phyloP scores from a whole-genome alignment of 2,329 filamentous ascomycete species.

The Gnomoniopsis smithogilvyi region DNA sequence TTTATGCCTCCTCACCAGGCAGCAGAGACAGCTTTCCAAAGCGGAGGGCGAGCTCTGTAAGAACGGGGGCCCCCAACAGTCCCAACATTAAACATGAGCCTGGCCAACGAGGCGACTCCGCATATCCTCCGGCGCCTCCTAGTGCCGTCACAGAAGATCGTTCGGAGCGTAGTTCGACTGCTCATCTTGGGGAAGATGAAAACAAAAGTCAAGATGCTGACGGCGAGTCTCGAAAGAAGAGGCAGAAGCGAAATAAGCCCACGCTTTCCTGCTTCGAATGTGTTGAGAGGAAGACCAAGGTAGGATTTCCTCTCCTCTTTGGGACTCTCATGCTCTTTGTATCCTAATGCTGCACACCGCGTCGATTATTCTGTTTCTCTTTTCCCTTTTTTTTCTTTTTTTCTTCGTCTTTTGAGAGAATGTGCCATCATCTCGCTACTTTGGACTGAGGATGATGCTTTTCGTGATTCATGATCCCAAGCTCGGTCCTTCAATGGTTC shows the following conservation, averaged over 20 bases:
- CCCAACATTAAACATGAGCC: slow-evolving; percentile 10
- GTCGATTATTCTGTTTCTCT: too few species aligned
- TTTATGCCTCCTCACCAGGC: slow-evolving; percentile 11
- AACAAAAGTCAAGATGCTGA: slow-evolving; percentile 24
- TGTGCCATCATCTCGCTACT: too few species aligned
- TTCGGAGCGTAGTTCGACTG: slow-evolving; percentile 9
- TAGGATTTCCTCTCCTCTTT: slow-evolving; percentile 32
- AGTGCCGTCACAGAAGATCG: slow-evolving; percentile 6
- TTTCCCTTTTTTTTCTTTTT: too few species aligned
- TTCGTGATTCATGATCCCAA: too few species aligned
- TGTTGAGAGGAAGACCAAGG: slow-evolving; percentile 80
- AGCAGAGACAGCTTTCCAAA: not conserved
- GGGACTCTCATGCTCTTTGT: not conserved
- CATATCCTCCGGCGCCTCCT: not conserved
- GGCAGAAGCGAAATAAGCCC: slow-evolving; percentile 82
- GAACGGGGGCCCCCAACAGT: slow-evolving; percentile 8
- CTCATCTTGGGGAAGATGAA: slow-evolving; percentile 6
- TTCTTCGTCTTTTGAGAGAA: too few species aligned
- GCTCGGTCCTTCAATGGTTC: too few species aligned
- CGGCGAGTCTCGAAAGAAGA: slow-evolving; percentile 54
- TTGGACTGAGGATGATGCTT: too few species aligned
- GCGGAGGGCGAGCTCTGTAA: slow-evolving; percentile 2
- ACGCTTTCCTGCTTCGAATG: slow-evolving; percentile 77
- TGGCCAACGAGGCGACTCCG: slow-evolving; percentile 1
- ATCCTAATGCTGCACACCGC: not conserved